These are phyloP conservation scores for Tolypocladium pustulatum DNA, from an alignment of 2,329 filamentous ascomycete species.

Conservation along the genomic window DNA sequence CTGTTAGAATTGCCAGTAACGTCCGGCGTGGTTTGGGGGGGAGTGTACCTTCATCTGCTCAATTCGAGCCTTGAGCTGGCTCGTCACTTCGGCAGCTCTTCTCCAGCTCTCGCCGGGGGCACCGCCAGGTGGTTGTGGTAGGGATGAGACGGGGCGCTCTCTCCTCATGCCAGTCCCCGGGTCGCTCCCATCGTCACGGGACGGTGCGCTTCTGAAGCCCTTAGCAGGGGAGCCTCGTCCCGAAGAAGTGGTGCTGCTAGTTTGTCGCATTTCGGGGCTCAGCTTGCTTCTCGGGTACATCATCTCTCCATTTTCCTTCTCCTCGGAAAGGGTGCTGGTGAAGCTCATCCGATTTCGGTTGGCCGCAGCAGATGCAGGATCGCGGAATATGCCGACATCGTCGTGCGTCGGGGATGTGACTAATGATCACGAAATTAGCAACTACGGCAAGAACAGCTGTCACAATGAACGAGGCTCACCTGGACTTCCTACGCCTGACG, in stretches of 20 bases:
- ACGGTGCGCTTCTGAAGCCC: conserved; percentile 32
- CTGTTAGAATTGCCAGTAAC: neutral
- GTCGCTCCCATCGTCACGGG: conserved; percentile 23
- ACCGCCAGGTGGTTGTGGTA: conserved; percentile 22
- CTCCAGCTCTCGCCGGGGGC: conserved; percentile 75
- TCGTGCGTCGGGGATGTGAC: conserved; percentile 44
- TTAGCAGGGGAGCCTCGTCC: conserved; percentile 50
- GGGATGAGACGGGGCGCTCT: conserved; percentile 23
- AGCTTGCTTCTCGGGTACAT: conserved; percentile 39
- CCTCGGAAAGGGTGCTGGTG: conserved; percentile 57
- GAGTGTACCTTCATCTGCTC: conserved; percentile 83
- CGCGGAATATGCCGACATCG: conserved; percentile 50
- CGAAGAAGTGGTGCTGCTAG: conserved; percentile 38
- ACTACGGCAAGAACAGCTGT: neutral
- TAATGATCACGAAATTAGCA: conserved; percentile 11
- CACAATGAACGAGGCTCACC: conserved; percentile 12
- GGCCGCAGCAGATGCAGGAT: conserved; percentile 29
- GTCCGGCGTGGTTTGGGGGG: neutral
- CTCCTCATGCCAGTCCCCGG: conserved; percentile 12
- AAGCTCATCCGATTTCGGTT: conserved; percentile 48
- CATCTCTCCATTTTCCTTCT: conserved; percentile 61
- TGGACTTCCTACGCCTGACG: conserved; percentile 27
- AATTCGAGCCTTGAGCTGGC: conserved; percentile 91
- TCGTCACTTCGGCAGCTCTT: conserved; percentile 92
- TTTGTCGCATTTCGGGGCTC: conserved; percentile 44